These are phyloP conservation scores for Rhizopogon vulgaris DNA, from an alignment of 768 basidiomycete species.

Conservation along the genomic window DNA sequence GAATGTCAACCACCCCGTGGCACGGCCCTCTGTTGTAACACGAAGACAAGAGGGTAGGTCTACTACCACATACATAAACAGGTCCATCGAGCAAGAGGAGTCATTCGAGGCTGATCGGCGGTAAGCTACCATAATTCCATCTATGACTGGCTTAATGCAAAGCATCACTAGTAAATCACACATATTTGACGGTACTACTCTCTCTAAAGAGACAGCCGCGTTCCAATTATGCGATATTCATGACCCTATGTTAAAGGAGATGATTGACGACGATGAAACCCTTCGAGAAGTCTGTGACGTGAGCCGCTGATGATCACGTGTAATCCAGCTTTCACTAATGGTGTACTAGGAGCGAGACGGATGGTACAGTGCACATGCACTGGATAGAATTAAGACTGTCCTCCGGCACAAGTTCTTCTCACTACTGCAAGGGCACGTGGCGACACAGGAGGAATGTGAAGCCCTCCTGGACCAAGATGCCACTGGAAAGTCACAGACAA, in stretches of 20 bases:
- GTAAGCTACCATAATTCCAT: conserved; percentile 9
- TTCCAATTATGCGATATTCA: conserved; percentile 92
- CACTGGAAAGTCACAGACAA: conserved; percentile 27
- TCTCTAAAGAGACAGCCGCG: conserved; percentile 82
- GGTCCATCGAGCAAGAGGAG: conserved; percentile 29
- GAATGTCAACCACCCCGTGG: conserved; percentile 77
- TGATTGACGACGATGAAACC: conserved; percentile 72
- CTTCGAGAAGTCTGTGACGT: conserved; percentile 73
- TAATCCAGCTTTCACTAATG: background rate
- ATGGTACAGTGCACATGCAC: conserved; percentile 74
- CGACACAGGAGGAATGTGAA: conserved; percentile 69
- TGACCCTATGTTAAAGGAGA: conserved; percentile 75
- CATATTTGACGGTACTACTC: conserved; percentile 79
- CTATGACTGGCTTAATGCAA: background rate
- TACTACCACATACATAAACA: conserved; percentile 15
- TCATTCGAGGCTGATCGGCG: conserved; percentile 25
- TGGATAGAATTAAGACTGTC: conserved; percentile 81
- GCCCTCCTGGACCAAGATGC: conserved; percentile 44
- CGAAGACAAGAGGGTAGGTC: conserved; percentile 47
- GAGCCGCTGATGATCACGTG: conserved; percentile 21
- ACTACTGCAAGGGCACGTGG: conserved; percentile 62
- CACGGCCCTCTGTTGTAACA: conserved; percentile 67
- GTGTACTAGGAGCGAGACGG: conserved; percentile 69
- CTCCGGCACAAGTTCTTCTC: conserved; percentile 83
- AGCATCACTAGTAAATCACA: conserved; percentile 53